Conservation (phyloP, 1,284 basidiomycete genomes). For the Microstroma glucosiphilum region DNA sequence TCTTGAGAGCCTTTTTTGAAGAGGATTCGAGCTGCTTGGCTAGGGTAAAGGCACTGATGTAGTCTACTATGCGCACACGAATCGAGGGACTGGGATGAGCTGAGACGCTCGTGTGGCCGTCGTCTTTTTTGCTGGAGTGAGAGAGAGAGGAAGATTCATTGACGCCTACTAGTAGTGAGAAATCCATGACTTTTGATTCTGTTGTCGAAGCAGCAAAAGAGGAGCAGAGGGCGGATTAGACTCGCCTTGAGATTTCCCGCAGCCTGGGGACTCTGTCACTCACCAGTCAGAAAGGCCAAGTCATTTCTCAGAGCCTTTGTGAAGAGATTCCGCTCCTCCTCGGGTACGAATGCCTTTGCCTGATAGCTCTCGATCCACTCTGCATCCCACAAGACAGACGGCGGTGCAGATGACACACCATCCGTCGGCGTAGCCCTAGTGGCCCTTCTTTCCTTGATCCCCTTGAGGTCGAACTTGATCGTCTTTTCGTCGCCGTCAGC, state of each 20-base stretch:
- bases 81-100: slow-evolving; percentile 19
- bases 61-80: slow-evolving; percentile 39
- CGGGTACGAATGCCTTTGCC: slow-evolving; percentile 31
- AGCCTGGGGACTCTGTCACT: no score
- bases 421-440: slow-evolving; percentile 18
- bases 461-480: slow-evolving; percentile 38
- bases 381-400: slow-evolving; percentile 28
- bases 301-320: slow-evolving; percentile 33
- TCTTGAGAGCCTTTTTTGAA: slow-evolving; percentile 39
- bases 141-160: slow-evolving; percentile 16
- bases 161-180: slow-evolving; percentile 42
- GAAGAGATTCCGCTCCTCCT: slow-evolving; percentile 33
- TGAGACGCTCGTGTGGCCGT: background rate
- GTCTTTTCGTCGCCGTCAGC: slow-evolving; percentile 13
- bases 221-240: no score
- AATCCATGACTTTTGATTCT: slow-evolving; percentile 40
- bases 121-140: background rate
- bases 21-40: slow-evolving; percentile 41
- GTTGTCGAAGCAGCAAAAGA: no score
- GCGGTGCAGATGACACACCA: background rate
- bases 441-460: slow-evolving; percentile 36
- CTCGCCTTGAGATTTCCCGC: no score
- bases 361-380: slow-evolving; percentile 31
- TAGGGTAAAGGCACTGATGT: slow-evolving; percentile 39
- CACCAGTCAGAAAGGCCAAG: slow-evolving; percentile 32